Percentiles rank a stretch among this genome's conserved stretches.
Conservation (phyloP, 2,329 filamentous ascomycete species). For the Xylariaceae sp. region DNA sequence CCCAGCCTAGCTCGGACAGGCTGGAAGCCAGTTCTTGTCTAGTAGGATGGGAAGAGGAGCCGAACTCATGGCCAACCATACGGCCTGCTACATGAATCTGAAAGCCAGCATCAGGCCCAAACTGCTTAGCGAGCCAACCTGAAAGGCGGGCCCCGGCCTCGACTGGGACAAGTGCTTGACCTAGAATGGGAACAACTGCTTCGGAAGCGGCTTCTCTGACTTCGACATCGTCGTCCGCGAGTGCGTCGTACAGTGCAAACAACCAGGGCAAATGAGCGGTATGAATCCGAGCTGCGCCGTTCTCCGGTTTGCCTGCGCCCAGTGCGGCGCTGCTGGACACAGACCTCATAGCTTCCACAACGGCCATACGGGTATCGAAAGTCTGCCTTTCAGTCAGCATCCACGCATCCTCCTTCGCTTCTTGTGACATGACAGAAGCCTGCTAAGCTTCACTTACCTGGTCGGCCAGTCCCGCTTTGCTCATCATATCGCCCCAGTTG, state of each 20-base stretch:
- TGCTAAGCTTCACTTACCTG: constrained; percentile 35
- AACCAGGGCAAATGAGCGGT: constrained; percentile 49
- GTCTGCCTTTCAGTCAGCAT: constrained; percentile 36
- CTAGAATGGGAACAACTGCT: constrained; percentile 44
- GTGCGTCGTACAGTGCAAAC: constrained; percentile 64
- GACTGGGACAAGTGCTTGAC: constrained; percentile 38
- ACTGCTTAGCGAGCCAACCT: constrained; percentile 35
- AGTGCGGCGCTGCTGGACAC: constrained; percentile 36
- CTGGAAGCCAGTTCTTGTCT: constrained; percentile 7
- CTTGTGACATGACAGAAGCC: not conserved
- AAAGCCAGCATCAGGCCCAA: constrained; percentile 35
- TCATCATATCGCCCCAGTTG: constrained; percentile 47
- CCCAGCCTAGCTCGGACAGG: constrained; percentile 16
- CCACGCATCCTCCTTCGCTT: not conserved
- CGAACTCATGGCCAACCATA: constrained; percentile 34
- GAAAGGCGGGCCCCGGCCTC: constrained; percentile 44
- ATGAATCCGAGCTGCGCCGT: constrained; percentile 12
- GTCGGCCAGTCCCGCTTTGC: constrained; percentile 42
- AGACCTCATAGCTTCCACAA: constrained; percentile 48
- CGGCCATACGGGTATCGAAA: constrained; percentile 61
- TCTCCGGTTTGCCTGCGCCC: not conserved
- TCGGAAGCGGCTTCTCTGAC: constrained; percentile 61
- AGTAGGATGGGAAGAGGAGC: constrained; percentile 7
- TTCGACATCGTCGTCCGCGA: constrained; percentile 91
- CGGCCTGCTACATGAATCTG: constrained; percentile 36